Conservation (phyloP, 129 eudicot genomes). For the Cynara cardunculus region DNA sequence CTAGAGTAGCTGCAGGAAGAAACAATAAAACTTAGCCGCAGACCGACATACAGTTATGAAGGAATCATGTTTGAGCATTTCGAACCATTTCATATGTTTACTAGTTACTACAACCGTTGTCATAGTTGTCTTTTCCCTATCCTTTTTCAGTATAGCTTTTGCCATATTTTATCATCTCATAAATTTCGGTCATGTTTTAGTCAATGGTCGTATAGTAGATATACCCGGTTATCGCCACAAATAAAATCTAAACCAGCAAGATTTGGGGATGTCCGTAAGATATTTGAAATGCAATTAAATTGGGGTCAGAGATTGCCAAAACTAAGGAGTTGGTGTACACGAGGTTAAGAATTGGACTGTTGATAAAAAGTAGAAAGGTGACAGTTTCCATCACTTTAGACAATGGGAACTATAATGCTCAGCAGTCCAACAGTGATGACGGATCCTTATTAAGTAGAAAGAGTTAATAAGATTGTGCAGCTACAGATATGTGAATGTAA, state of each 20-base stretch:
- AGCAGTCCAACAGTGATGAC: neutral
- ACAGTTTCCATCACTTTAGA: no score
- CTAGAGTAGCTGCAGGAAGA: slow-evolving; percentile 64
- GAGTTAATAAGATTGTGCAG: neutral
- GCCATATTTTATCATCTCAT: no score
- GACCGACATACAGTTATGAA: neutral
- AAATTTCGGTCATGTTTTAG: no score
- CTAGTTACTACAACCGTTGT: neutral
- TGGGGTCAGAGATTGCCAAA: neutral
- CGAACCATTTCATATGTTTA: neutral
- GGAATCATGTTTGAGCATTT: neutral
- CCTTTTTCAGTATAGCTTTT: no score
- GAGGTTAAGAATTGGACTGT: no score
- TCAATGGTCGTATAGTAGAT: no score
- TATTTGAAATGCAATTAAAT: neutral
- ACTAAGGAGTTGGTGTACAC: no score
- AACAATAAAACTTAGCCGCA: neutral
- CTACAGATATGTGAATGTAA: neutral
- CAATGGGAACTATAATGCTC: neutral
- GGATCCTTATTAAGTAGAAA: neutral
- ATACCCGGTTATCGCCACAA: no score
- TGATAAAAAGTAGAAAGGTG: no score
- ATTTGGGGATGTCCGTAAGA: neutral
- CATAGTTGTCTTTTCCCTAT: neutral
- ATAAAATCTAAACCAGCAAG: neutral